These are phyloP conservation scores for Odontarrhena argentea DNA, from an alignment of 345 rosid species.

Conservation along the genomic window DNA sequence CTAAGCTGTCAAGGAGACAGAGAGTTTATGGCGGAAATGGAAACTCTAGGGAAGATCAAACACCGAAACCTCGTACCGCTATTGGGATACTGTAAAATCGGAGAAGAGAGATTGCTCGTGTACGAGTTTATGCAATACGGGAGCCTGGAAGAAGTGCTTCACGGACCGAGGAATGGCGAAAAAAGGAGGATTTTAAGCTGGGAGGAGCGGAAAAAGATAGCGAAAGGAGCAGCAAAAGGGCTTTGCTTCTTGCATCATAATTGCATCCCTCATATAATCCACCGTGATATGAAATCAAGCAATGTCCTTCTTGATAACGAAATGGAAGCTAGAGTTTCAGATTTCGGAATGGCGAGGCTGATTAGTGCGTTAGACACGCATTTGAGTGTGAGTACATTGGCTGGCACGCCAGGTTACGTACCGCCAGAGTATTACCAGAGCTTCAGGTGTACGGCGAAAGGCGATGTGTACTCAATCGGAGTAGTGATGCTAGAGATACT, in stretches of 20 bases:
- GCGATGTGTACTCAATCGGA: slow-evolving; percentile 92
- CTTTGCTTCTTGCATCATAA: slow-evolving; percentile 94
- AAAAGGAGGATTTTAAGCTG: slow-evolving; percentile 61
- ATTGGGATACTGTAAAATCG: slow-evolving; percentile 84
- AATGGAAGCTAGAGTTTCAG: slow-evolving; percentile 92
- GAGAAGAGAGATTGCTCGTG: slow-evolving; percentile 91
- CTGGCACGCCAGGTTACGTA: slow-evolving; percentile 96
- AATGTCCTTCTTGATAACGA: slow-evolving; percentile 88
- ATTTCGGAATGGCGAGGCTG: slow-evolving; percentile 97
- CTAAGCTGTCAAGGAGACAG: slow-evolving; percentile 94
- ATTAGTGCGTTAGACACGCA: slow-evolving; percentile 96
- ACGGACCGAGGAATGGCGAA: slow-evolving; percentile 60
- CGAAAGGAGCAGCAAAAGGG: slow-evolving; percentile 92
- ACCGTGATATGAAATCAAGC: slow-evolving; percentile 95
- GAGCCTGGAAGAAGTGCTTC: slow-evolving; percentile 91
- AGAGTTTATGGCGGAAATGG: slow-evolving; percentile 99
- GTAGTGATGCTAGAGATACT: slow-evolving; percentile 86
- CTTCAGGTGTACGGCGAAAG: slow-evolving; percentile 91
- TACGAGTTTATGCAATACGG: slow-evolving; percentile 93
- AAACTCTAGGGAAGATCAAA: slow-evolving; percentile 92
- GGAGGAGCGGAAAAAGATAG: slow-evolving; percentile 89
- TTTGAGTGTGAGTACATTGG: slow-evolving; percentile 90
- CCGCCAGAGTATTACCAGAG: slow-evolving; percentile 98
- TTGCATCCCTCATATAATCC: slow-evolving; percentile 94
- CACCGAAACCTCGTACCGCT: slow-evolving; percentile 91